These are phyloP conservation scores for Saussurea involucrata DNA, from an alignment of 129 eudicot genomes.

Conservation along the genomic window DNA sequence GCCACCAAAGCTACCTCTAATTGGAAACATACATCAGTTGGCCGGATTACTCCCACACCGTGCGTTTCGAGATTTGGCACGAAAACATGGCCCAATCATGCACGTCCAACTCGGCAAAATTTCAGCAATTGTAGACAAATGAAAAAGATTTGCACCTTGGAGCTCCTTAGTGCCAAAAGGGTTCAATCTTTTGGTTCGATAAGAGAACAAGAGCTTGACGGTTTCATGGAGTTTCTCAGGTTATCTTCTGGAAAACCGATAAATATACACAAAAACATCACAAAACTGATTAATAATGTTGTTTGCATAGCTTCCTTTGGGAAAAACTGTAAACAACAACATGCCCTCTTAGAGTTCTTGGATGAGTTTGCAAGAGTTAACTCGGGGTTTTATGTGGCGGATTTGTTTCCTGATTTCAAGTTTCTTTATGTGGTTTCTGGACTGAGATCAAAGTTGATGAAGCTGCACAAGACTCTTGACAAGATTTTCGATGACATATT, in stretches of 20 bases:
- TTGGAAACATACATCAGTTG: constrained; percentile 14
- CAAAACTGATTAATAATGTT: neutral
- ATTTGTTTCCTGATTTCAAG: constrained; percentile 13
- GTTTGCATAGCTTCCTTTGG: constrained; percentile 19
- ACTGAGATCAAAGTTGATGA: neutral
- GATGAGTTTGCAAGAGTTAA: neutral
- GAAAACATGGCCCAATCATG: constrained; percentile 28
- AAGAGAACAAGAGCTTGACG: constrained; percentile 11
- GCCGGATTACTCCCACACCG: constrained; percentile 17
- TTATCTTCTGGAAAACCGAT: neutral
- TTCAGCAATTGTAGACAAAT: constrained; percentile 19
- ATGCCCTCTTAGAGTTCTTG: neutral
- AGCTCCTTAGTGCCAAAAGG: constrained; percentile 29
- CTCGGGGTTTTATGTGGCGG: neutral
- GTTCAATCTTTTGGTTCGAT: constrained; percentile 13
- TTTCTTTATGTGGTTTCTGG: constrained; percentile 7
- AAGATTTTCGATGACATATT: constrained; percentile 8
- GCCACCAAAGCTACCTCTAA: constrained; percentile 20
- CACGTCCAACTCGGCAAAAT: constrained; percentile 23
- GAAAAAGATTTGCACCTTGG: constrained; percentile 23
- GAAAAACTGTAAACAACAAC: constrained; percentile 1
- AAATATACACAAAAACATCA: constrained; percentile 4
- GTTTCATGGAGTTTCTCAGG: neutral
- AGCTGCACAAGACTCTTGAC: neutral
- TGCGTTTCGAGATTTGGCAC: constrained; percentile 10